These are phyloP conservation scores for Cytospora mali DNA, from an alignment of 2,329 filamentous ascomycete genomes.

Conservation along the genomic window DNA sequence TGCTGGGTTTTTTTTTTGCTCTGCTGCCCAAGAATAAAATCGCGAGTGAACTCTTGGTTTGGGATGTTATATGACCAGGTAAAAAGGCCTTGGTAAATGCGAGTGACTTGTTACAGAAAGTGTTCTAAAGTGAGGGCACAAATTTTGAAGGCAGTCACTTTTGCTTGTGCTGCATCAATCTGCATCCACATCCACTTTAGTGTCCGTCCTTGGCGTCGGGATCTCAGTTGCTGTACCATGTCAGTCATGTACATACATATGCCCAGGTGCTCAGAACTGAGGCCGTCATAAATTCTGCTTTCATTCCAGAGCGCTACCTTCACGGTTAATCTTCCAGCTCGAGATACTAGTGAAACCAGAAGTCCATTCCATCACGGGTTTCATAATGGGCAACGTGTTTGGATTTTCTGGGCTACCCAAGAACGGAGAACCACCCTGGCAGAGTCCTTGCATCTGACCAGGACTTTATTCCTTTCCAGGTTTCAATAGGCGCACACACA, in stretches of 20 bases:
- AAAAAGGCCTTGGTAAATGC: not conserved
- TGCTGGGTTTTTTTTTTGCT: too few relatives aligned
- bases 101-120: not conserved
- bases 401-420: not conserved
- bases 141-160: constrained; percentile 1
- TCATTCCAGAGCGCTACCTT: not conserved
- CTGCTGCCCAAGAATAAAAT: too few relatives aligned
- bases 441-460: not conserved
- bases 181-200: not conserved
- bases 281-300: not conserved
- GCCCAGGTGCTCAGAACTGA: not conserved
- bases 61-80: not conserved
- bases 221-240: not conserved
- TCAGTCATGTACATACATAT: too few relatives aligned
- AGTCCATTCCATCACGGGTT: not conserved
- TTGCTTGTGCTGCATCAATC: not conserved
- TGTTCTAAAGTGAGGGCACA: not conserved
- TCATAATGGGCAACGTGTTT: not conserved
- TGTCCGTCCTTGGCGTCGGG: constrained; percentile 1
- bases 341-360: not conserved
- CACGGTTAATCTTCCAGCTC: too few relatives aligned
- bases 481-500: not conserved
- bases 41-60: not conserved
- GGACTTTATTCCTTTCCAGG: not conserved
- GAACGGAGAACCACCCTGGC: not conserved